Percentiles rank a stretch among this genome's conserved stretches.
Conservation (phyloP, 495 filamentous ascomycete species). For the Rhypophila decipiens region DNA sequence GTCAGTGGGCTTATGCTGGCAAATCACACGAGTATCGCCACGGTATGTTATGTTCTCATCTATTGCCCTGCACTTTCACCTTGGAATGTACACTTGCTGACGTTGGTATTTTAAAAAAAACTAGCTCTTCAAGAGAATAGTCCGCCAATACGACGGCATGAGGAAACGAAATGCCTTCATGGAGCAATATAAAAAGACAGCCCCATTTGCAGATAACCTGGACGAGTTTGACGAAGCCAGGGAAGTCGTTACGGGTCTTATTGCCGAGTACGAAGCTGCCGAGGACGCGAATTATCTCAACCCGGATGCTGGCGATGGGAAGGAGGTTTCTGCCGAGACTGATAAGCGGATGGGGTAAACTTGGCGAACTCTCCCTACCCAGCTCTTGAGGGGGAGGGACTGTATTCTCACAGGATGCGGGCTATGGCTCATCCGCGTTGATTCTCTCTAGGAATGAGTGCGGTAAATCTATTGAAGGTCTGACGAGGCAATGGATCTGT, state of each 20-base stretch:
- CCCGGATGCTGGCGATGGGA: constrained; percentile 49
- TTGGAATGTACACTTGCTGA: neutral
- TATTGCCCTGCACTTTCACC: neutral
- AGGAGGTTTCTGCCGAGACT: constrained; percentile 36
- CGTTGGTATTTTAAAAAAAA: too few relatives aligned
- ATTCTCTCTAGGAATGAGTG: too few relatives aligned
- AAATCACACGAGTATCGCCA: constrained; percentile 96
- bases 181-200: constrained; percentile 90
- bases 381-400: too few relatives aligned
- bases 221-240: constrained; percentile 92
- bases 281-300: constrained; percentile 84
- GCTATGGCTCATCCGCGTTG: too few relatives aligned
- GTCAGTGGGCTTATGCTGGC: constrained; percentile 96
- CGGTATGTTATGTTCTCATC: constrained; percentile 40
- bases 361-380: too few relatives aligned
- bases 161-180: constrained; percentile 95
- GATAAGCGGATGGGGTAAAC: constrained; percentile 43
- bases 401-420: too few relatives aligned
- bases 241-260: constrained; percentile 79
- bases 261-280: constrained; percentile 92
- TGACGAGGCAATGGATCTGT: too few relatives aligned
- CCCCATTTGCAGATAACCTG: constrained; percentile 83
- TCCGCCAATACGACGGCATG: constrained; percentile 83
- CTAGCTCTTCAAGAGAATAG: constrained; percentile 82
- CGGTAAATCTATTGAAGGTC: too few relatives aligned